Base-by-base conservation (phyloP, 2,329 filamentous ascomycete species). In the Pseudogymnoascus sp. region DNA sequence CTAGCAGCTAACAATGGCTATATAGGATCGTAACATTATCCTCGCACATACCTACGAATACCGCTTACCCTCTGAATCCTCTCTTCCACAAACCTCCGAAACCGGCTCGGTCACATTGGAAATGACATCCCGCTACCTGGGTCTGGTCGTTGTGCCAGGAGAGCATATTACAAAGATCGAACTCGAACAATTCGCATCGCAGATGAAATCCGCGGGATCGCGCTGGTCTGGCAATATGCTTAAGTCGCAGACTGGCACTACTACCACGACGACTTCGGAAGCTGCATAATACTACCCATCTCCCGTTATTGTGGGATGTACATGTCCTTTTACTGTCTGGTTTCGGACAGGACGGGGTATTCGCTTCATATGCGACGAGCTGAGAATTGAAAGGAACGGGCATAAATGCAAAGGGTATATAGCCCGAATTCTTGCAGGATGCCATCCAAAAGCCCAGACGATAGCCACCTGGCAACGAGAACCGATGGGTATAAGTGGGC, bases 11-110 rank as follows among this genome's bases (percentile, higher is more conserved):
- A 63, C 53, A 20, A 7, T 57, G 12, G 30, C 25, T 38, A 33
- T 28, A 53, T 67, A 96, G 91, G 89, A 96, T 64, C 84, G 83
- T 68, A 97, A 99, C 70, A 82, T 97, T 66, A 90, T 99, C 59
- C 84, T 99, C 59, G 82, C 88, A 36, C 82, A 89, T 66, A 90
- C 93, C 0, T 89, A 94, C 74, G 94, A 99, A 75, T 97, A 97
- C 75, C 89, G 93, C 2, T 82, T 85, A 62, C 91, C 91, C 1
- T 82, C 84, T 1, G 71, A 75, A 15, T 75, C 79, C 39, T 75
- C 79, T 60, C 67, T 75, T 3, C 72, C 74, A 8, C 75, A 76
- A 60, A 72, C 74, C 14, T 65, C 69, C 62, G 67, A 64, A 41
- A 64, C 71, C 68, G 35, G 75, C 68, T 71, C 75, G 60, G 70